Evolutionary conservation across 2,329 filamentous ascomycete species (phyloP).

Genomic region (Emergomyces pasteurianus): DNA sequence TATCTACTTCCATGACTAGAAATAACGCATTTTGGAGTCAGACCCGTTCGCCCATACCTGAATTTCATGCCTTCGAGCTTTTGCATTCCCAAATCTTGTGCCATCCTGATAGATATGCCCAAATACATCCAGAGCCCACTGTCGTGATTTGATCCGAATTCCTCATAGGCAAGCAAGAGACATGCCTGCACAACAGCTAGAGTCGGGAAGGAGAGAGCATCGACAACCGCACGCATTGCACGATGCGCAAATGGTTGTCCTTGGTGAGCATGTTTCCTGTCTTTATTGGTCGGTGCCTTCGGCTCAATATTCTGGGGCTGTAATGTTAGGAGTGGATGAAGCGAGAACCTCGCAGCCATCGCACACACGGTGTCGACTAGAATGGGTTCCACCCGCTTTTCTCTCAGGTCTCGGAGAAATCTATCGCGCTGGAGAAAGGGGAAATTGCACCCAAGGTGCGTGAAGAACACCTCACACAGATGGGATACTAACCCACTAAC

Average conservation of each 20-base stretch:
- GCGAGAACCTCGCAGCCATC: constrained; percentile 67
- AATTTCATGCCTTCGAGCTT: constrained; percentile 63
- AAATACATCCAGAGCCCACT: constrained; percentile 92
- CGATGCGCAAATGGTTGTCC: constrained; percentile 69
- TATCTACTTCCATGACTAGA: constrained; percentile 29
- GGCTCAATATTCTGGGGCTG: constrained; percentile 41
- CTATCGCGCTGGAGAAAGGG: constrained; percentile 64
- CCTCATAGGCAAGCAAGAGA: constrained; percentile 73
- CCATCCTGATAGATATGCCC: constrained; percentile 74
- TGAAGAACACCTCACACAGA: constrained; percentile 70
- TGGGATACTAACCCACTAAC: constrained; percentile 65
- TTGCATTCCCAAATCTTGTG: constrained; percentile 66
- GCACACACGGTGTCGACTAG: constrained; percentile 79
- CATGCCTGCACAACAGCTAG: constrained; percentile 76
- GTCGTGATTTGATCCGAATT: constrained; percentile 78
- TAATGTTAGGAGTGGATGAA: constrained; percentile 39
- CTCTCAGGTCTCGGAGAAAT: constrained; percentile 63
- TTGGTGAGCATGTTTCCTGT: constrained; percentile 48
- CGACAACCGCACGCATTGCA: constrained; percentile 70
- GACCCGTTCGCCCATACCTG: constrained; percentile 41
- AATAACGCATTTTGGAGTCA: constrained; percentile 46
- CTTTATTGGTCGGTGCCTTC: constrained; percentile 19
- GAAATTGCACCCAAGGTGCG: constrained; percentile 72
- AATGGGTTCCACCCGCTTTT: constrained; percentile 72
- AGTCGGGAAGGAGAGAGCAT: constrained; percentile 71